Evolutionary conservation across 2,329 filamentous ascomycete species (phyloP), one percentile per base, ranked within the genome.

Genomic region (Escovopsis sp.): DNA sequence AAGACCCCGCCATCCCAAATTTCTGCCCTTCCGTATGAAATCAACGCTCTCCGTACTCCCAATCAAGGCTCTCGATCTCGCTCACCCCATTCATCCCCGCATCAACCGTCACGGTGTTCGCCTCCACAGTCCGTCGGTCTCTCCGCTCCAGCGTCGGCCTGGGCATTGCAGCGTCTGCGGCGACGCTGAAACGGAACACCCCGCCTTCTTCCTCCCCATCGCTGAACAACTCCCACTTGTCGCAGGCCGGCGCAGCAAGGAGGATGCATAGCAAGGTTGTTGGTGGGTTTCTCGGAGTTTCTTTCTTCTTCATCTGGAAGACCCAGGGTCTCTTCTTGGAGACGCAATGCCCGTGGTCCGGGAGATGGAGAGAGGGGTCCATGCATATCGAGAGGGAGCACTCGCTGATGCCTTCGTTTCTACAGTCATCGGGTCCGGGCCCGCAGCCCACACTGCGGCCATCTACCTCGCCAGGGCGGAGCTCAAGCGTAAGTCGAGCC

Each of bases 391-490:
- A n/a, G n/a, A n/a, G n/a, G n/a, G n/a, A n/a, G n/a, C n/a, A n/a
- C n/a, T n/a, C n/a, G 32, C 37, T 27, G 12, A 34, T 15, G 12
- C 12, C 28, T 32, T 21, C 10, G 15, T 42, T 39, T 15, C 2
- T 9, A 31, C 7, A 76, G 72, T 86, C 54, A 80, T 84, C 63
- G 87, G 90, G 66, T 98, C 90, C 43, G 90, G 90, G 66, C 90
- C 90, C 43, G 90, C 87, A 48, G 90, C 87, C 61, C 90, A 98
- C 66, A 98, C 90, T 32, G 90, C 90, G 42, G 90, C 90, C 58
- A 77, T 98, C 56, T 98, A 98, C 63, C 79, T 94, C 50, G 81
- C 87, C 33, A 81, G 90, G 55, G 90, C 90, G 41, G 88, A 98
- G 58, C 65, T 98, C 55, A 83, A 92, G 62, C 90, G 71, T 77